phyloP scores from a whole-genome alignment of 192 early-diverging fungal genomes.

The Diversispora epigaea region DNA sequence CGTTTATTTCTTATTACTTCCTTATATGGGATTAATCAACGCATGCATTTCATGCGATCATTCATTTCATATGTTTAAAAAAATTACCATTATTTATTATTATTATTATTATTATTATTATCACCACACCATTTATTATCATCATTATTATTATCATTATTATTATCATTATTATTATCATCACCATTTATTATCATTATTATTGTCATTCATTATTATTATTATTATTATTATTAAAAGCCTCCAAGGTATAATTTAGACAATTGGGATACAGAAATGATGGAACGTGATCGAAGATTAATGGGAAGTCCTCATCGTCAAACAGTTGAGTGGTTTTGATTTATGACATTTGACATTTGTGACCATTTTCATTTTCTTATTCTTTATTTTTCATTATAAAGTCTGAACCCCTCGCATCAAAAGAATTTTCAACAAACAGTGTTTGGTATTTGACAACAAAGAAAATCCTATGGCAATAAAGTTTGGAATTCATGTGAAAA shows the following conservation, averaged over 20 bases:
- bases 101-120: too few relatives aligned
- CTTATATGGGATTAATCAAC: too few relatives aligned
- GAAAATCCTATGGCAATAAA: background rate
- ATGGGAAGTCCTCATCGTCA: slow-evolving; percentile 72
- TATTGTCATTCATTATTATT: background rate
- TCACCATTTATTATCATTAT: slow-evolving; percentile 23
- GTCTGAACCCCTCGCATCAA: slow-evolving; percentile 50
- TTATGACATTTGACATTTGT: background rate
- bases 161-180: too few relatives aligned
- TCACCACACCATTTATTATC: too few relatives aligned
- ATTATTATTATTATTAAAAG: slow-evolving; percentile 37
- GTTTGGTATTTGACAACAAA: slow-evolving; percentile 49
- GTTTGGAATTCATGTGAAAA: too few relatives aligned
- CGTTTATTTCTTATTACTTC: background rate
- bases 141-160: too few relatives aligned
- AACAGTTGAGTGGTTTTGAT: slow-evolving; percentile 40
- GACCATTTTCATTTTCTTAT: background rate
- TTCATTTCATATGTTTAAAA: too few relatives aligned
- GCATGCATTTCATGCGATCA: too few relatives aligned
- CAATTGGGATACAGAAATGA: slow-evolving; percentile 78
- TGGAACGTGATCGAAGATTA: slow-evolving; percentile 72
- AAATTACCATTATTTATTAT: too few relatives aligned
- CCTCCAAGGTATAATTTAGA: slow-evolving; percentile 64
- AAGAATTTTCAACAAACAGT: slow-evolving; percentile 69
- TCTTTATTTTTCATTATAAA: slow-evolving; percentile 2